phyloP scores from a whole-genome alignment of 1,139 yeast species.

The Lodderomyces pseudojiufengensis region DNA sequence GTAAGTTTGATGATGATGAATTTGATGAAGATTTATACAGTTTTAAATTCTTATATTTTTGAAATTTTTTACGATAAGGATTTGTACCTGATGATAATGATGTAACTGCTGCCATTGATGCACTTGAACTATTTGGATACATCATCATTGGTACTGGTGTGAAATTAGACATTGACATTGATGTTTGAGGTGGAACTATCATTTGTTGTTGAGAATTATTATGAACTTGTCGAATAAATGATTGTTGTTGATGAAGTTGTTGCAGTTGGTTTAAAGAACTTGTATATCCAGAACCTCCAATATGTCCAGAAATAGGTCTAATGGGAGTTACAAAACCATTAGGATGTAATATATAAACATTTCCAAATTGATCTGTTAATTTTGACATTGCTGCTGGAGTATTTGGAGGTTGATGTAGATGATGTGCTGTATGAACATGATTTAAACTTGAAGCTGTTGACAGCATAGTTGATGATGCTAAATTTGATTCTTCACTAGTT shows the following conservation, averaged over 20 bases:
- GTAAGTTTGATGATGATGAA: conserved; percentile 19
- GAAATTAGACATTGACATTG: conserved; percentile 5
- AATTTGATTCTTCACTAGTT: conserved; percentile 5
- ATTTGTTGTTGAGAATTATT: not conserved
- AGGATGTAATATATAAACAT: conserved; percentile 13
- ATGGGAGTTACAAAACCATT: conserved; percentile 15
- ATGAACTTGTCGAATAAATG: not conserved
- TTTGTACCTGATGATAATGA: conserved; percentile 5
- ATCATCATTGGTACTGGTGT: conserved; percentile 3
- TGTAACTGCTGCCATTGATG: conserved; percentile 1
- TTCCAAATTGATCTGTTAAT: conserved; percentile 12
- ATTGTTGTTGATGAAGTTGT: not conserved
- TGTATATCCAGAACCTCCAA: conserved; percentile 3
- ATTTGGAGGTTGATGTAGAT: too few species aligned
- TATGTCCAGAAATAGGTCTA: conserved; percentile 5
- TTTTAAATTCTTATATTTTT: conserved; percentile 14
- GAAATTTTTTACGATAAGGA: conserved; percentile 6
- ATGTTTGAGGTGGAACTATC: conserved; percentile 4
- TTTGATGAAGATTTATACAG: conserved; percentile 16
- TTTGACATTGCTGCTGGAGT: not conserved
- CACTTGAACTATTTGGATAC: not conserved
- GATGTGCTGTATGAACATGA: too few species aligned
- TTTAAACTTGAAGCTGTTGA: not conserved
- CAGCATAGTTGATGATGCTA: conserved; percentile 1
- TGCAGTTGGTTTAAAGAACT: not conserved